Evolutionary conservation across 108 stramenopile genomes (phyloP).

Genomic region (Chaetoceros tenuissimus): DNA sequence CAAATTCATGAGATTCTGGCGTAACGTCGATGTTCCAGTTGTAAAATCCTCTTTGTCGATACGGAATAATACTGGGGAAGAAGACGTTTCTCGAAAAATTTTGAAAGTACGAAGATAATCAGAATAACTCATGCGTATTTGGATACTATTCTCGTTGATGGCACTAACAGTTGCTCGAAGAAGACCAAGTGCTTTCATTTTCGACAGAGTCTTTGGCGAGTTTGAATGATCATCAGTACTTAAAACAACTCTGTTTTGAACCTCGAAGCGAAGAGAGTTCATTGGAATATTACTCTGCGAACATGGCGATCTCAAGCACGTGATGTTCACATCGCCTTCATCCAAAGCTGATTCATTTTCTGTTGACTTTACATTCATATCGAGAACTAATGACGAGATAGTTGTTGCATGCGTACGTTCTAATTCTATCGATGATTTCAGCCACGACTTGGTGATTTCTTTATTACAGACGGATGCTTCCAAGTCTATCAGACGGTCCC

Average conservation of each 20-base stretch:
- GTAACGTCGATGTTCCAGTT: slow-evolving; percentile 49
- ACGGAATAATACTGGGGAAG: slow-evolving; percentile 29
- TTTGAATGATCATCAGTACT: slow-evolving; percentile 55
- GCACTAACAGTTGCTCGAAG: background rate
- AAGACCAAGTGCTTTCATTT: slow-evolving; percentile 18
- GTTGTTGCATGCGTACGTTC: slow-evolving; percentile 55
- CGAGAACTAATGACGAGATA: slow-evolving; percentile 51
- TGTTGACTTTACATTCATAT: slow-evolving; percentile 10
- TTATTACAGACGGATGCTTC: slow-evolving; percentile 44
- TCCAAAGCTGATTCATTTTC: slow-evolving; percentile 1
- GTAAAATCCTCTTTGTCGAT: slow-evolving; percentile 63
- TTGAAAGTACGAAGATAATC: background rate
- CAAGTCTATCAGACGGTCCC: slow-evolving; percentile 83
- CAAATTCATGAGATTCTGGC: slow-evolving; percentile 69
- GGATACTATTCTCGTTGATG: background rate
- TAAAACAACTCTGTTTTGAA: slow-evolving; percentile 44
- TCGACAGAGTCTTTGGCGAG: slow-evolving; percentile 32
- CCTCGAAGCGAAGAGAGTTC: slow-evolving; percentile 25
- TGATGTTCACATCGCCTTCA: slow-evolving; percentile 17
- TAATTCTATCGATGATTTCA: slow-evolving; percentile 35
- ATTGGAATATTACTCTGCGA: slow-evolving; percentile 15
- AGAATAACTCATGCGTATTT: background rate
- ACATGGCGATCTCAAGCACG: slow-evolving; percentile 25
- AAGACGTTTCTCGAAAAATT: background rate
- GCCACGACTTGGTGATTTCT: slow-evolving; percentile 48